Evolutionary conservation across 305 asterid genomes (phyloP).

Genomic region (Fraxinus nigra): DNA sequence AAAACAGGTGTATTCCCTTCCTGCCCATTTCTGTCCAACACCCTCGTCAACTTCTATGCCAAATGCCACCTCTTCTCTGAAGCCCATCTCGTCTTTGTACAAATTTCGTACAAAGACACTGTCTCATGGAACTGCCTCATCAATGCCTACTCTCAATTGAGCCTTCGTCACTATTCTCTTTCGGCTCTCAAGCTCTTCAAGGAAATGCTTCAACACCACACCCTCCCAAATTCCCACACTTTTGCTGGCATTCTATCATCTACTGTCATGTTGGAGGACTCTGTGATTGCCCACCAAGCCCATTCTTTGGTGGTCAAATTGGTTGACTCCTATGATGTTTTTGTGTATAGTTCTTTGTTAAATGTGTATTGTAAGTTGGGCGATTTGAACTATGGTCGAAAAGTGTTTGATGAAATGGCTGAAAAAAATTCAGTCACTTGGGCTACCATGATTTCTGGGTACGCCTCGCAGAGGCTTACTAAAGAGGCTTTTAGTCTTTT

Average conservation of each 20-base stretch:
- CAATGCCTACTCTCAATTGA: constrained; percentile 61
- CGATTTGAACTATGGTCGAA: constrained; percentile 43
- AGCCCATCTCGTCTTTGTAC: constrained; percentile 53
- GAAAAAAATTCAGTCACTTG: constrained; percentile 68
- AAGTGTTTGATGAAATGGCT: constrained; percentile 75
- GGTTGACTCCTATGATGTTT: constrained; percentile 49
- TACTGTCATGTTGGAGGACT: constrained; percentile 42
- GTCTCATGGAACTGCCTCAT: constrained; percentile 79
- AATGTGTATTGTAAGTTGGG: constrained; percentile 65
- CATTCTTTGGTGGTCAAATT: constrained; percentile 54
- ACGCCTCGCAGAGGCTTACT: constrained; percentile 50
- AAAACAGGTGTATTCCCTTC: constrained; percentile 48
- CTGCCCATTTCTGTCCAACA: constrained; percentile 47
- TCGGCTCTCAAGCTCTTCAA: constrained; percentile 52
- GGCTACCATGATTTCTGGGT: constrained; percentile 87
- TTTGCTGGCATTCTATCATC: constrained; percentile 69
- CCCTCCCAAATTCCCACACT: constrained; percentile 65
- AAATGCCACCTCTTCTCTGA: constrained; percentile 60
- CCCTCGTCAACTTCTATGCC: constrained; percentile 68
- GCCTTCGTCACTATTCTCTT: constrained; percentile 36
- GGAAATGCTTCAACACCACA: constrained; percentile 40
- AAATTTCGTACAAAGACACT: constrained; percentile 45
- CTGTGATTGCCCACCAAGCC: constrained; percentile 43
- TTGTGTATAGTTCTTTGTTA: constrained; percentile 59
- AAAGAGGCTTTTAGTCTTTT: constrained; percentile 58